Evolutionary conservation across 2,329 filamentous ascomycete genomes (phyloP).

Genomic region (Pseudogymnoascus sp.): DNA sequence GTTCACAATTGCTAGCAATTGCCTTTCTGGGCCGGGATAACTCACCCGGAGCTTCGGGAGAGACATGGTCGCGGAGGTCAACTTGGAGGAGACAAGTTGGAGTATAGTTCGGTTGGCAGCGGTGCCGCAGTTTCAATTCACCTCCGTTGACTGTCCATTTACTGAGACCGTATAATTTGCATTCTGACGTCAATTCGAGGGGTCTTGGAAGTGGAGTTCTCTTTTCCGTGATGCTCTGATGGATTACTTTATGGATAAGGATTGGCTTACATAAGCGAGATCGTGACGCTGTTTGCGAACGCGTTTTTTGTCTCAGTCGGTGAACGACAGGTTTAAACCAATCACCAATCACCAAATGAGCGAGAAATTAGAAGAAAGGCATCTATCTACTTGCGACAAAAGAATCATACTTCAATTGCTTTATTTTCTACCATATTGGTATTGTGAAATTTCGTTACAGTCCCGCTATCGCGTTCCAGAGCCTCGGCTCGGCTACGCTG

Average conservation of each 20-base stretch:
- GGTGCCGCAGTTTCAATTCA: background rate
- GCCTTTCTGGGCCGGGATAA: background rate
- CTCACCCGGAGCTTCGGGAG: background rate
- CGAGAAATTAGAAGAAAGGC: background rate
- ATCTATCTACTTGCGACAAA: background rate
- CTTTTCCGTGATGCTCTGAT: background rate
- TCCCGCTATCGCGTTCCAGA: background rate
- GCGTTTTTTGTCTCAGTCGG: background rate
- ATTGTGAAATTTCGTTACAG: background rate
- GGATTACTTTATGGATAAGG: conserved; percentile 6
- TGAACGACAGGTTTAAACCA: background rate
- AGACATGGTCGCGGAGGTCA: background rate
- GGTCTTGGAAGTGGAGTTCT: conserved; percentile 5
- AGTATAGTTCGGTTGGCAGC: background rate
- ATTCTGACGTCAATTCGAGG: conserved; percentile 7
- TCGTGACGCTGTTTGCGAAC: background rate
- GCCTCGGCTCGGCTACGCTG: background rate
- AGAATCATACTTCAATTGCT: background rate
- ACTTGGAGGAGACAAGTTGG: background rate
- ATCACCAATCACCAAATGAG: background rate
- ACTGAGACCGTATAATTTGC: background rate
- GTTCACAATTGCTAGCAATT: background rate
- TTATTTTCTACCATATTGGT: background rate
- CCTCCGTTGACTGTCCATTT: conserved; percentile 7
- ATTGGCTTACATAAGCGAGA: background rate